Evolutionary conservation across 306 rosid genomes (phyloP).

Genomic region (Castanopsis chinensis): DNA sequence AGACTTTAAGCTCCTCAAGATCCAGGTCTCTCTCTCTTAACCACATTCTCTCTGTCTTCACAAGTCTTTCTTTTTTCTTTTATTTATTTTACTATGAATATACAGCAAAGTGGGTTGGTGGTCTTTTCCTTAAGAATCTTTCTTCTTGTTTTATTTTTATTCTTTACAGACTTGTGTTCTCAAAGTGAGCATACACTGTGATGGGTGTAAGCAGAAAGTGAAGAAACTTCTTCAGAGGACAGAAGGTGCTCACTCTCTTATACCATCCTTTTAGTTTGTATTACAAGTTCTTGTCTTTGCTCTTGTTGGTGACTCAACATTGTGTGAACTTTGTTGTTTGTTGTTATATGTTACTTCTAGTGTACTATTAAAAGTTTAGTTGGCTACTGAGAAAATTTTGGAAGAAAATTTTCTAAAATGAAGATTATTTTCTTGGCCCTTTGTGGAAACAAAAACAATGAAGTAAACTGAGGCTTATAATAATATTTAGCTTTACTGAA

Average conservation of each 20-base stretch:
- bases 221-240: slow-evolving; percentile 94
- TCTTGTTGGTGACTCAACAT: slow-evolving; percentile 11
- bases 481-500: not conserved
- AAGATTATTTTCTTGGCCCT: not conserved
- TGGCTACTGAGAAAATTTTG: not conserved
- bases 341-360: not conserved
- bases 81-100: slow-evolving; percentile 9
- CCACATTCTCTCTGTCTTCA: slow-evolving; percentile 37
- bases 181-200: slow-evolving; percentile 95
- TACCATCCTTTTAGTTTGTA: slow-evolving; percentile 1
- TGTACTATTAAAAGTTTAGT: not conserved
- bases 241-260: slow-evolving; percentile 62
- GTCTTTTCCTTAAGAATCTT: slow-evolving; percentile 47
- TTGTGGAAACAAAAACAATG: not conserved
- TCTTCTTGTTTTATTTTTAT: slow-evolving; percentile 24
- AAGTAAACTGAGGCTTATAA: not conserved
- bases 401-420: too few species aligned
- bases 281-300: slow-evolving; percentile 21
- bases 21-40: slow-evolving; percentile 55
- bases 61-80: not conserved
- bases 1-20: slow-evolving; percentile 93
- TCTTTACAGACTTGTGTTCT: slow-evolving; percentile 77
- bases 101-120: slow-evolving; percentile 26
- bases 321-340: slow-evolving; percentile 1
- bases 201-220: slow-evolving; percentile 98